Conservation (phyloP, 441 rosid species). For the Pelargonium hybrid region DNA sequence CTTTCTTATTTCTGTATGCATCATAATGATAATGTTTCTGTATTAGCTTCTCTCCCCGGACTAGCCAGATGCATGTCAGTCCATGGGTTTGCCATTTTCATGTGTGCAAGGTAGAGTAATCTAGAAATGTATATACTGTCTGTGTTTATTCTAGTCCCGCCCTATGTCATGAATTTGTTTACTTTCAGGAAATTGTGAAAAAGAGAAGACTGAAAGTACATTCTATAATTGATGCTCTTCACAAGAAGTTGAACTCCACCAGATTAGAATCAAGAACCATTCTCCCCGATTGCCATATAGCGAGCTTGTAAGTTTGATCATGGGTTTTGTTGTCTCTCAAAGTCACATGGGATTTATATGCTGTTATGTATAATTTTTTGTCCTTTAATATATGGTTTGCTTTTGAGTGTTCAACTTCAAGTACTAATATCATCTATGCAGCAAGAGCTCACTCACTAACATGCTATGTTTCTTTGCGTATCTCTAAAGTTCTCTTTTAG, state of each 20-base stretch:
- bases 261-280: slow-evolving; percentile 29
- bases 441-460: background rate
- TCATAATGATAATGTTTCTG: slow-evolving; percentile 18
- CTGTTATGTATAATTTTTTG: background rate
- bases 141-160: slow-evolving; percentile 12
- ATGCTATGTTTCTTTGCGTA: background rate
- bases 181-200: slow-evolving; percentile 49
- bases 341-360: background rate
- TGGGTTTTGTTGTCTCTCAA: slow-evolving; percentile 1
- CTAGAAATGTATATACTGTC: slow-evolving; percentile 2
- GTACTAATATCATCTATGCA: no score
- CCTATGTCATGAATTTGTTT: slow-evolving; percentile 20
- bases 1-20: slow-evolving; percentile 2
- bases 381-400: background rate
- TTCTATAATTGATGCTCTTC: slow-evolving; percentile 42
- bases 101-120: slow-evolving; percentile 46
- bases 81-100: slow-evolving; percentile 95
- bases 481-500: background rate
- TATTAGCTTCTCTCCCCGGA: slow-evolving; percentile 51
- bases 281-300: slow-evolving; percentile 33
- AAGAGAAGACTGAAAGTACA: slow-evolving; percentile 39
- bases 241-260: slow-evolving; percentile 29
- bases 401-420: no score
- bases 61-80: slow-evolving; percentile 28
- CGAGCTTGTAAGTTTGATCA: slow-evolving; percentile 46